Conservation (phyloP, 177 flowering plant genomes). For the Tripterygium wilfordii region DNA sequence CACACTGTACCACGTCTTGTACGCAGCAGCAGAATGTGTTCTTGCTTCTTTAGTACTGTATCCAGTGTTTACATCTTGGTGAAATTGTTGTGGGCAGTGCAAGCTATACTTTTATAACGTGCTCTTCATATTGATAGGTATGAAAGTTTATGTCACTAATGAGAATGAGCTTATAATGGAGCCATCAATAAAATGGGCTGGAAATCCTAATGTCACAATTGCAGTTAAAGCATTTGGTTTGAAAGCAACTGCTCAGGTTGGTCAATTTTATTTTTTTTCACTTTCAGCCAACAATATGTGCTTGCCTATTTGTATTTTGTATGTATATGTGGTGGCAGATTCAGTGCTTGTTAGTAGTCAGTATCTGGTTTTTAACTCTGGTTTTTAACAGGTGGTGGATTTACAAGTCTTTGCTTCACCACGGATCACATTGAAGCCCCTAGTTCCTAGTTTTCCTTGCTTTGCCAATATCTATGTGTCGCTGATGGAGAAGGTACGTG, state of each 20-base stretch:
- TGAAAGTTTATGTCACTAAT: slow-evolving; percentile 90
- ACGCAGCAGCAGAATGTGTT: too few relatives aligned
- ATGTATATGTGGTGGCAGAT: too few relatives aligned
- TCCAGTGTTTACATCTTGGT: too few relatives aligned
- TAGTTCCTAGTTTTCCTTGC: slow-evolving; percentile 95
- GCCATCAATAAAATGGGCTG: slow-evolving; percentile 89
- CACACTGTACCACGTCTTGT: too few relatives aligned
- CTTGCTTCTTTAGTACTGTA: too few relatives aligned
- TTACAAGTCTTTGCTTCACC: slow-evolving; percentile 86
- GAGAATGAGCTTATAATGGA: slow-evolving; percentile 98
- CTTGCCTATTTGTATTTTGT: too few relatives aligned
- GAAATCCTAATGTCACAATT: slow-evolving; percentile 73
- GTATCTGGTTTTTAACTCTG: slow-evolving; percentile 2
- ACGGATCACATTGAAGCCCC: slow-evolving; percentile 85
- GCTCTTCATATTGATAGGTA: too few relatives aligned
- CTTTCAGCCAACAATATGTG: too few relatives aligned
- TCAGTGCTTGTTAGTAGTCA: too few relatives aligned
- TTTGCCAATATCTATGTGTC: slow-evolving; percentile 84
- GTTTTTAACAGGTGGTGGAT: slow-evolving; percentile 63
- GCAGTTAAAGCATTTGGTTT: slow-evolving; percentile 81
- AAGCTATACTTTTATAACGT: too few relatives aligned
- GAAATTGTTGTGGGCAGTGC: too few relatives aligned
- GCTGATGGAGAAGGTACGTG: slow-evolving; percentile 87
- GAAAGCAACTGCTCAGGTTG: slow-evolving; percentile 87
- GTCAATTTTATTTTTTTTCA: neutral